Evolutionary conservation across 2,329 filamentous ascomycete species (phyloP), one percentile per base, ranked within the genome.

Genomic region (Trichoderma sp.): DNA sequence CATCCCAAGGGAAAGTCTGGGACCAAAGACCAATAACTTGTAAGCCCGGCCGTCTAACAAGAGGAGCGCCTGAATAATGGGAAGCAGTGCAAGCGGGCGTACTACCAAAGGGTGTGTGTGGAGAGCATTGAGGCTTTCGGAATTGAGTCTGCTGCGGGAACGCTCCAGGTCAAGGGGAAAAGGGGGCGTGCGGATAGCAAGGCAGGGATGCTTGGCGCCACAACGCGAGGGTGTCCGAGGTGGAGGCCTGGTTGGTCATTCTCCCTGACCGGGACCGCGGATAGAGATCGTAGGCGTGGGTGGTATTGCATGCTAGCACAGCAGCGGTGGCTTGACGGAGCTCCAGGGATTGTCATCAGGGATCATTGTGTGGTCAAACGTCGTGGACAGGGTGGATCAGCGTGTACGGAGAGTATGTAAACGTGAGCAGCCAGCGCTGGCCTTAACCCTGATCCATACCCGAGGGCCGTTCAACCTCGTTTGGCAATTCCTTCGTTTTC

Each of bases 331-430:
- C 47, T 68, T 65, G 43, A 59, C 55, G 52, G 43, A 58, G 75
- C 75, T 77, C 72, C 73, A 75, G 75, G 74, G 76, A 75, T 76
- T 76, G 75, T 73, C 70, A 70, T 70, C 68, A 70, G 40, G 67
- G 63, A 72, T 72, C 69, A 68, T 63, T 68, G 52, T 70, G 58
- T 75, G 72, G 72, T 71, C 71, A 71, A 74, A 71, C 66, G 68
- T 70, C 66, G 59, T 71, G 68, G 71, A 69, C 62, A 56, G 40
- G 47, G 69, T 71, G 67, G 71, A 68, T 64, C 71, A 37, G 3
- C 24, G 74, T 71, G 72, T 70, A 71, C 69, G 71, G 72, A 69
- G 47, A 69, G 61, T 68, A 16, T 43, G 40, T 43, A 73, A 71
- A 64, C 65, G 68, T 69, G 71, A 71, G 72, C 72, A 64, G 52